phyloP scores from a whole-genome alignment of 2,329 filamentous ascomycete species.

The Fusarium brachygibbosum region DNA sequence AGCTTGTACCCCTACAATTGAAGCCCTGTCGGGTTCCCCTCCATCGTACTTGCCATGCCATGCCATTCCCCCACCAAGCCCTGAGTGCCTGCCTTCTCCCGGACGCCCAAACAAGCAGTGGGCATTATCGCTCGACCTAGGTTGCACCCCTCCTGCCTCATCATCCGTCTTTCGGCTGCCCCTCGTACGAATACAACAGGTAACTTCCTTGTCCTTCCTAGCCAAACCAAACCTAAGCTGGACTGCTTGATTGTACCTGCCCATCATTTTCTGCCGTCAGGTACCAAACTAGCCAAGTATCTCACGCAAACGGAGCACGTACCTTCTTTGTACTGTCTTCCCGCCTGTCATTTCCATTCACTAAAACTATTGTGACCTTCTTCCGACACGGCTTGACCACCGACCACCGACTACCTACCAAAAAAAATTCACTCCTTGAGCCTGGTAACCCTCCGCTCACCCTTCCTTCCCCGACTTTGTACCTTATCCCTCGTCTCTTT shows the following conservation, averaged over 20 bases:
- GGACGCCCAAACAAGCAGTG: conserved; percentile 29
- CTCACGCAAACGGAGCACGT: conserved; percentile 33
- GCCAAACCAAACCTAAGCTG: conserved; percentile 13
- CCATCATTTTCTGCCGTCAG: conserved; percentile 36
- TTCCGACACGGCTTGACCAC: conserved; percentile 34
- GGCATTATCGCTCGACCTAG: conserved; percentile 27
- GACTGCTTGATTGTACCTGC: conserved; percentile 38
- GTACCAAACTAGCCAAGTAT: conserved; percentile 37
- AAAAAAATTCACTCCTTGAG: conserved; percentile 46
- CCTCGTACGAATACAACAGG: conserved; percentile 12
- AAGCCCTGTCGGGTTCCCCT: conserved; percentile 41
- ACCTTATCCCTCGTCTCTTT: conserved; percentile 44
- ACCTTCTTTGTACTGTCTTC: conserved; percentile 42
- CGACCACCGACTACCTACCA: conserved; percentile 30
- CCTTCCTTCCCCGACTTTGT: conserved; percentile 36
- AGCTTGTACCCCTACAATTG: conserved; percentile 28
- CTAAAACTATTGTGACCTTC: conserved; percentile 26
- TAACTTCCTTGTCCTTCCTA: conserved; percentile 40
- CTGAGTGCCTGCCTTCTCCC: conserved; percentile 13
- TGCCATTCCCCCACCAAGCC: conserved; percentile 48
- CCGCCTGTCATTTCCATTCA: conserved; percentile 35
- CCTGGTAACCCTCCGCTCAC: conserved; percentile 46
- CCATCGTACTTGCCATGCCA: conserved; percentile 35
- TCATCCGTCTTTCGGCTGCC: conserved; percentile 36
- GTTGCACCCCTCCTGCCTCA: conserved; percentile 45